Percentiles rank a stretch among this genome's conserved stretches.
phyloP scores from a whole-genome alignment of 179 eudicot species.

The Vitellaria paradoxa region DNA sequence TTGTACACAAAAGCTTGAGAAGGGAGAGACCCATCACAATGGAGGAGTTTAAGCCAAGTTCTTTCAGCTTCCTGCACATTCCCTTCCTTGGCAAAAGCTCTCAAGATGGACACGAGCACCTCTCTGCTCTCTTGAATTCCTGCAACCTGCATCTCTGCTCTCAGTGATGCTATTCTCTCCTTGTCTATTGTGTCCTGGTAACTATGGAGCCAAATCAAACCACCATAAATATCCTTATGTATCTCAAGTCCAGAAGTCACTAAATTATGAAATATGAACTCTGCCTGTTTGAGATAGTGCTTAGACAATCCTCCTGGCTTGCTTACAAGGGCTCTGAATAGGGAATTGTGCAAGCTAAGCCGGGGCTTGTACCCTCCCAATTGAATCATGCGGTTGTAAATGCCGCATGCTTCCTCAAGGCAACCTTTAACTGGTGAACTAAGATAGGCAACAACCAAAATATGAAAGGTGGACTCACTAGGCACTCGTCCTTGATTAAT shows the following conservation, averaged over 20 bases:
- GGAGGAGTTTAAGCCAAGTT: conserved; percentile 62
- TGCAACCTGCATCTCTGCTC: conserved; percentile 57
- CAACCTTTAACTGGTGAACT: conserved; percentile 56
- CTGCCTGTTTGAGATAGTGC: conserved; percentile 76
- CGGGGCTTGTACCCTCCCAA: conserved; percentile 85
- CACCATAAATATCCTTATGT: conserved; percentile 75
- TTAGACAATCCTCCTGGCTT: conserved; percentile 54
- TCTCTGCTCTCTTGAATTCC: conserved; percentile 65
- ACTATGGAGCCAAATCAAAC: conserved; percentile 94
- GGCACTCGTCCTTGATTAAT: conserved; percentile 87
- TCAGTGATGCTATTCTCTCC: conserved; percentile 55
- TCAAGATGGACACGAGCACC: conserved; percentile 67
- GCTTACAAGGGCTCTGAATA: conserved; percentile 74
- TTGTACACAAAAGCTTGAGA: conserved; percentile 75
- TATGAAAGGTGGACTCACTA: conserved; percentile 87
- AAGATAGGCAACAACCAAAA: conserved; percentile 75
- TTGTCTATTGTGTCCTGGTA: conserved; percentile 76
- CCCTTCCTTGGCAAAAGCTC: conserved; percentile 85
- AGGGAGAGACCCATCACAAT: conserved; percentile 43
- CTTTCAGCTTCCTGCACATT: conserved; percentile 72
- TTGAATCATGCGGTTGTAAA: conserved; percentile 86
- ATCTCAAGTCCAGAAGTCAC: conserved; percentile 54
- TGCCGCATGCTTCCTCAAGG: conserved; percentile 70
- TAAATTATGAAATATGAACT: conserved; percentile 78
- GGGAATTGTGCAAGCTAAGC: conserved; percentile 82